Base-by-base conservation (phyloP, 345 rosid species). In the Brassica carinata region DNA sequence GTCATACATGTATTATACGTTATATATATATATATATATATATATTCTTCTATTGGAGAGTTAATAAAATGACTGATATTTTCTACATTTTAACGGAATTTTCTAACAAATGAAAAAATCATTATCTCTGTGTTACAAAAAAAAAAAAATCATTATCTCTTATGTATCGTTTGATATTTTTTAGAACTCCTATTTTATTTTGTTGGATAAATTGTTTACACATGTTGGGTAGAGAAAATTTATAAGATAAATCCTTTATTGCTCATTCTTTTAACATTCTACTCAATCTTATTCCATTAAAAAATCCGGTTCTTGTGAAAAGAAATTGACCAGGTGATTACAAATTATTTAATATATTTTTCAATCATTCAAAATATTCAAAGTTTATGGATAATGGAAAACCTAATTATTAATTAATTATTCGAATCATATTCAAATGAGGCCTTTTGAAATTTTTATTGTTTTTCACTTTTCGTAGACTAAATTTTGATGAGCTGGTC, bases 401-500 rank as follows among this genome's bases (percentile, higher is more conserved):
- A 14, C 34, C 33, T 3, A 26, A 26, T 0, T 26, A 62, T 27
- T 62, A 62, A 26, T 11, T 26, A 27, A 11, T 27, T 62, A 5
- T 62, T 62, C n/a, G 26, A 26, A 26, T 26, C 65, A 26, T 8
- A 27, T 27, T 62, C 1, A 27, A 27, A 62, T 27, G 17, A 62
- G 13, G 65, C n/a, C 33, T 27, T 27, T 31, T 62, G 17, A 27
- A 11, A 11, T 26, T 43, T 36, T 57, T 8, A 55, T 53, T 71
- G 23, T 1, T 72, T 72, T 38, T 7, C 68, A 11, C 38, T 65
- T 78, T 57, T n/a, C 51, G 7, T 48, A 62, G 18, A 75, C 76
- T 69, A 75, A 69, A 15, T 15, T 58, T 80, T 69, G 58, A 57
- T 80, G 75, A 80, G 83, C 83, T 80, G 79, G 61, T 69, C 9